phyloP scores from a whole-genome alignment of 139 green algal genomes.

The Tetraselmis chui region DNA sequence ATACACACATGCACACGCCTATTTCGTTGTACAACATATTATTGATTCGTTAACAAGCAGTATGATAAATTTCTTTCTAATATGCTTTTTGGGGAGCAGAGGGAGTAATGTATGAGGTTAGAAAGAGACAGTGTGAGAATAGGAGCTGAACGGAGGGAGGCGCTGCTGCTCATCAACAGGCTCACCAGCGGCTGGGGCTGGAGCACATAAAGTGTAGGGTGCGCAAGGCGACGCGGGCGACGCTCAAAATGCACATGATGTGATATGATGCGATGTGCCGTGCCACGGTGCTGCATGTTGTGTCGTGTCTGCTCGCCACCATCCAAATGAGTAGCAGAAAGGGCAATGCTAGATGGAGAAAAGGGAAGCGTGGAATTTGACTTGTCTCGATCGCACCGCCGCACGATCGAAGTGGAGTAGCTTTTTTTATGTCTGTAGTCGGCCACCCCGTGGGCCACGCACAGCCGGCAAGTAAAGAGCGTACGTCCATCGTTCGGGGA shows the following conservation, averaged over 20 bases:
- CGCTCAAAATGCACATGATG: conserved; percentile 79
- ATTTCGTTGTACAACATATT: background rate
- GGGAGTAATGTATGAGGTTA: too few relatives aligned
- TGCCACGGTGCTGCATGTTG: too few relatives aligned
- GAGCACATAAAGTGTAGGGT: conserved; percentile 79
- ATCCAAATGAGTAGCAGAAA: too few relatives aligned
- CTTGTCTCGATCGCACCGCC: too few relatives aligned
- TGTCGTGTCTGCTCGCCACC: too few relatives aligned
- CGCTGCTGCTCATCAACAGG: conserved; percentile 18
- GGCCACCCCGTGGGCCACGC: too few relatives aligned
- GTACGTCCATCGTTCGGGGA: too few relatives aligned
- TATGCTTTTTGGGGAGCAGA: background rate
- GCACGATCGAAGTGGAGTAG: too few relatives aligned
- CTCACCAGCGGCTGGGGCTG: conserved; percentile 65
- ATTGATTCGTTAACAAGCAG: background rate
- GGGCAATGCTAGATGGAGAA: too few relatives aligned
- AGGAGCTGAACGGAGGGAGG: background rate
- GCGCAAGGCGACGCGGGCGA: conserved; percentile 57
- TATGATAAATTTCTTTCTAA: background rate
- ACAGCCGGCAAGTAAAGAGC: too few relatives aligned
- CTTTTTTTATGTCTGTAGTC: too few relatives aligned
- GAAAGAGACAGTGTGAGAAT: background rate
- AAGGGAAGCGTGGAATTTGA: too few relatives aligned
- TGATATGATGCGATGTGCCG: conserved; percentile 24
- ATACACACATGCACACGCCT: background rate